Percentiles rank a stretch among this genome's conserved stretches.
Conservation (phyloP, 2,329 filamentous ascomycete genomes). For the Mycogone perniciosa region DNA sequence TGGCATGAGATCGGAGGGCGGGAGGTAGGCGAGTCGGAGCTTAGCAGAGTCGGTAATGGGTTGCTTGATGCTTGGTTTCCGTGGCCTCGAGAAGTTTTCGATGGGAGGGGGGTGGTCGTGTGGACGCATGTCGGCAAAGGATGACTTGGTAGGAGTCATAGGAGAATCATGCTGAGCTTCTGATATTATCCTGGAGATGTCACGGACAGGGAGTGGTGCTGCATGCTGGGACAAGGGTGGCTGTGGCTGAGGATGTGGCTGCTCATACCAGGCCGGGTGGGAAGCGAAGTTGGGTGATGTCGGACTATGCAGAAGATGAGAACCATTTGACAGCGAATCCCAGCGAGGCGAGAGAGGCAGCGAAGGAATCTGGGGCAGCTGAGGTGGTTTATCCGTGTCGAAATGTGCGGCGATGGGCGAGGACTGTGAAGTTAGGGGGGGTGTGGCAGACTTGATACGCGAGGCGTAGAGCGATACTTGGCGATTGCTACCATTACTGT, state of each 20-base stretch:
- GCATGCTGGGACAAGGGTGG: conserved; percentile 11
- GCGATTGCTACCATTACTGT: conserved; percentile 10
- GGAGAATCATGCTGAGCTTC: conserved; percentile 13
- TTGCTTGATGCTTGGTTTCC: conserved; percentile 47
- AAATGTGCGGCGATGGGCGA: conserved; percentile 4
- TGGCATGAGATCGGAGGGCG: conserved; percentile 25
- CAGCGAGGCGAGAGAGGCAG: conserved; percentile 37
- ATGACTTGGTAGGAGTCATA: conserved; percentile 24
- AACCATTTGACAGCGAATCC: conserved; percentile 33
- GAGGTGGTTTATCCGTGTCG: conserved; percentile 4
- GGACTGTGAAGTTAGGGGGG: conserved; percentile 11
- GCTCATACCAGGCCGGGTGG: conserved; percentile 16
- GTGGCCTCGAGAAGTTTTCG: conserved; percentile 55
- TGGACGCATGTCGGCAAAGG: conserved; percentile 28
- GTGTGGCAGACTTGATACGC: conserved; percentile 15
- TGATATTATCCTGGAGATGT: conserved; percentile 16
- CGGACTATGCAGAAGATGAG: conserved; percentile 21
- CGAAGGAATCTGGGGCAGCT: conserved; percentile 26
- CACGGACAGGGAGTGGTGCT: background rate
- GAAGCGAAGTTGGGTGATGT: conserved; percentile 12
- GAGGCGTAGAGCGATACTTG: conserved; percentile 20
- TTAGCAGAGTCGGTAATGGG: conserved; percentile 29
- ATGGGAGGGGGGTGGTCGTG: conserved; percentile 32
- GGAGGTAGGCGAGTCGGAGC: conserved; percentile 22
- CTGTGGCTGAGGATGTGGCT: conserved; percentile 18